phyloP scores from a whole-genome alignment of 2,329 filamentous ascomycete species.

The Aspergillus tamarii region DNA sequence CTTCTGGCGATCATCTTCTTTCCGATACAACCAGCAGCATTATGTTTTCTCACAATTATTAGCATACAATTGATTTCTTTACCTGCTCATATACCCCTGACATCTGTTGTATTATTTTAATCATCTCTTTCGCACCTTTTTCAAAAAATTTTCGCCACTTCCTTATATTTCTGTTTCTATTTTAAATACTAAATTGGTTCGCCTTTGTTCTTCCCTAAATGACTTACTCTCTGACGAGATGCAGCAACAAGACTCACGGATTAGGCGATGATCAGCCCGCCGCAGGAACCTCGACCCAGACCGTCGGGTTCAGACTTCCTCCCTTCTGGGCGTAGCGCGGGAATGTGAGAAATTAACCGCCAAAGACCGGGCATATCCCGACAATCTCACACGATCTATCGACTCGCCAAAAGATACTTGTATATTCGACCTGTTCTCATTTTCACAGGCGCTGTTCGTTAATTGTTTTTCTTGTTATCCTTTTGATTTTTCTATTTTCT shows the following conservation, averaged over 20 bases:
- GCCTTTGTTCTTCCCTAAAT: neutral
- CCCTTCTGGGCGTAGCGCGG: neutral
- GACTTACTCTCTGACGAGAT: neutral
- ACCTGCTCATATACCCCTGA: neutral
- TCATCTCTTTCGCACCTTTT: neutral
- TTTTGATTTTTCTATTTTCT: neutral
- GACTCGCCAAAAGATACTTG: neutral
- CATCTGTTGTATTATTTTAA: neutral
- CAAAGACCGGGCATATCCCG: neutral
- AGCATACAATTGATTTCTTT: neutral
- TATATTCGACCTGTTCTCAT: neutral
- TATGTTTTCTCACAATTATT: neutral
- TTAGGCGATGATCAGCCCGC: slow-evolving; percentile 28
- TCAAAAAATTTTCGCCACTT: neutral
- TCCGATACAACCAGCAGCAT: neutral
- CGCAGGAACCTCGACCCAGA: slow-evolving; percentile 35
- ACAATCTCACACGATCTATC: neutral
- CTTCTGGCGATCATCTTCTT: neutral
- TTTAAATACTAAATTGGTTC: neutral
- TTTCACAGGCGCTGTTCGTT: neutral
- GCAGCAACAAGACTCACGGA: slow-evolving; percentile 12
- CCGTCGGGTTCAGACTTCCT: slow-evolving; percentile 28
- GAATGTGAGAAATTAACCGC: neutral
- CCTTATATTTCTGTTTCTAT: neutral
- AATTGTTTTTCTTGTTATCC: neutral